These are phyloP conservation scores for Paramecium sexaurelia DNA, from an alignment of 73 alveolate genomes.

Conservation along the genomic window DNA sequence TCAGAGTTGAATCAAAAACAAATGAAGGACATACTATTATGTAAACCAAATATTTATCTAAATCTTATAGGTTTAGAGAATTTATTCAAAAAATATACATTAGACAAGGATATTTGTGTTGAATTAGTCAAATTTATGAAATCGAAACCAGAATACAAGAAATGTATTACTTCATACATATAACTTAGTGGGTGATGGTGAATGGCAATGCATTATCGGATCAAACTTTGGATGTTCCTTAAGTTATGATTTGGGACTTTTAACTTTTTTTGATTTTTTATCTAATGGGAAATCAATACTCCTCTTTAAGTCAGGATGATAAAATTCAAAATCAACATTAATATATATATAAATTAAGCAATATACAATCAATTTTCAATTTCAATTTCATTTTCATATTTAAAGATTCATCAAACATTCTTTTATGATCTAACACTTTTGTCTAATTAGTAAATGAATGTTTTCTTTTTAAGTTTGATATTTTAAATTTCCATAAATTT, in stretches of 20 bases:
- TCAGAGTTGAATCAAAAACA: conserved; percentile 19
- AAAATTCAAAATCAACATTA: not conserved
- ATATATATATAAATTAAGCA: not conserved
- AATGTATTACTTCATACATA: not conserved
- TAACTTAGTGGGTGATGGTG: conserved; percentile 63
- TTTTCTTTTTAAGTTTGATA: too few species aligned
- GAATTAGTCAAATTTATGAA: conserved; percentile 55
- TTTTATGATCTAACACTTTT: too few species aligned
- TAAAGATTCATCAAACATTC: too few species aligned
- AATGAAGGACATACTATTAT: conserved; percentile 42
- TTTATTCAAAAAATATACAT: conserved; percentile 36
- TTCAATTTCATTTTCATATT: too few species aligned
- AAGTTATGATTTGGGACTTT: conserved; percentile 59
- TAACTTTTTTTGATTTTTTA: conserved; percentile 63
- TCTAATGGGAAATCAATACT: conserved; percentile 65
- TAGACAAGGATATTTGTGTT: conserved; percentile 66
- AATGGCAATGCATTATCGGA: conserved; percentile 68
- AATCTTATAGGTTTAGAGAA: conserved; percentile 19
- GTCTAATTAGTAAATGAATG: too few species aligned
- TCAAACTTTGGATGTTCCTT: conserved; percentile 68
- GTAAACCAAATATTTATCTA: not conserved
- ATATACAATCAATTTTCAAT: not conserved
- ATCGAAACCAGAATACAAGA: conserved; percentile 56
- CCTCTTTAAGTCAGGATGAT: conserved; percentile 69
- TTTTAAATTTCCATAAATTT: too few species aligned